Evolutionary conservation across 2,329 filamentous ascomycete species (phyloP).

Genomic region (Sordariomycetes sp.): DNA sequence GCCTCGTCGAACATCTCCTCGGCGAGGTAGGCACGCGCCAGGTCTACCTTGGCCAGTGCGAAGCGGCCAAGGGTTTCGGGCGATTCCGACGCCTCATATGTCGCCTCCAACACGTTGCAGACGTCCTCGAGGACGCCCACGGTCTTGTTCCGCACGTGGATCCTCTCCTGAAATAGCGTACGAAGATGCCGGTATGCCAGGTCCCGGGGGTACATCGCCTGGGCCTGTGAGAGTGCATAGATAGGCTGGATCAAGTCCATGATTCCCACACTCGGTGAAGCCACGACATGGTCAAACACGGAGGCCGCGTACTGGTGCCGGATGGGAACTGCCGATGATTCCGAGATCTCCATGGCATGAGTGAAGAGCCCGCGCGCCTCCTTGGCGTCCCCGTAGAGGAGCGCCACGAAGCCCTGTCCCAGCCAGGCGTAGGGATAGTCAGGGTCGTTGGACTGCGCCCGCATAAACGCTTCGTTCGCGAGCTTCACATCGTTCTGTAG

Average conservation of each 20-base stretch:
- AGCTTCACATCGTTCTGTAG: slow-evolving; percentile 73
- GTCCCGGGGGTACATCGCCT: slow-evolving; percentile 58
- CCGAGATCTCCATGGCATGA: slow-evolving; percentile 87
- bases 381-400: slow-evolving; percentile 59
- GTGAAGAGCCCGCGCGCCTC: slow-evolving; percentile 82
- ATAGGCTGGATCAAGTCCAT: slow-evolving; percentile 71
- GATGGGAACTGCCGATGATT: slow-evolving; percentile 60
- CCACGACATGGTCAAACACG: slow-evolving; percentile 70
- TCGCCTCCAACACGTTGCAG: slow-evolving; percentile 60
- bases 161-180: slow-evolving; percentile 72
- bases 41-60: slow-evolving; percentile 74
- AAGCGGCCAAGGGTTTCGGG: slow-evolving; percentile 62
- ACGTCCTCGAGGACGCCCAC: slow-evolving; percentile 54
- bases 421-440: slow-evolving; percentile 92
- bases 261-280: slow-evolving; percentile 39
- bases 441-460: slow-evolving; percentile 87
- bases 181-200: slow-evolving; percentile 66
- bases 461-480: slow-evolving; percentile 83
- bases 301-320: slow-evolving; percentile 73
- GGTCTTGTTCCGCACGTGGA: slow-evolving; percentile 55
- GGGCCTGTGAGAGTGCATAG: slow-evolving; percentile 78
- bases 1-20: slow-evolving; percentile 54
- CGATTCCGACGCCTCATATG: slow-evolving; percentile 80
- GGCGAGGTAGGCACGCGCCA: slow-evolving; percentile 75
- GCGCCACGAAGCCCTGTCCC: slow-evolving; percentile 78